phyloP scores from a whole-genome alignment of 352 stramenopile species.

The Phytophthora idaei region DNA sequence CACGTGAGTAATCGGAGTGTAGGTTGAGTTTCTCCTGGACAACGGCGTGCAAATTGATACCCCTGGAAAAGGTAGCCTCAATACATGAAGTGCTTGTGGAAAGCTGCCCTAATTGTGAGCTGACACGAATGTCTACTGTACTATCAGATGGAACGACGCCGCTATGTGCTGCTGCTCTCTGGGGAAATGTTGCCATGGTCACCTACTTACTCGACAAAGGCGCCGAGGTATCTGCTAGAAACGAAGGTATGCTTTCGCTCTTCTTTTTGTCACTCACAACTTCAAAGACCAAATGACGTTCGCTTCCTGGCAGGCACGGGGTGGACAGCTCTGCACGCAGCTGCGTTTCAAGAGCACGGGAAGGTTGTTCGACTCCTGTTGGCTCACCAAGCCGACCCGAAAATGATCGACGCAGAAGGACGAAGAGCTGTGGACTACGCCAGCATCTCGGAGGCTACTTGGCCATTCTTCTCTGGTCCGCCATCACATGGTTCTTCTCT shows the following conservation, averaged over 20 bases:
- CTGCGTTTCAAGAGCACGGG: constrained; percentile 71
- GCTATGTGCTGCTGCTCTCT: constrained; percentile 61
- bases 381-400: constrained; percentile 52
- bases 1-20: background rate
- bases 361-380: constrained; percentile 66
- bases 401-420: constrained; percentile 46
- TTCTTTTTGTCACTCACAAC: background rate
- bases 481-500: background rate
- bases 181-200: constrained; percentile 73
- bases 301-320: constrained; percentile 43
- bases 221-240: constrained; percentile 52
- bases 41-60: constrained; percentile 55
- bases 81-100: background rate
- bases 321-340: constrained; percentile 71
- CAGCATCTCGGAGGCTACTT: constrained; percentile 78
- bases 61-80: constrained; percentile 47
- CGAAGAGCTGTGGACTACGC: constrained; percentile 67
- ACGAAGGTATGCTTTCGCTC: constrained; percentile 50
- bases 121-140: constrained; percentile 2
- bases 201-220: constrained; percentile 62
- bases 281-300: background rate
- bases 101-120: background rate
- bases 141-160: constrained; percentile 64
- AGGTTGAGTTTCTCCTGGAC: constrained; percentile 71
- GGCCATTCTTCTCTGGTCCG: constrained; percentile 66